Percentiles rank a stretch among this genome's conserved stretches.
Evolutionary conservation across 1,284 basidiomycete genomes (phyloP).

Genomic region (Marasmius sp.): DNA sequence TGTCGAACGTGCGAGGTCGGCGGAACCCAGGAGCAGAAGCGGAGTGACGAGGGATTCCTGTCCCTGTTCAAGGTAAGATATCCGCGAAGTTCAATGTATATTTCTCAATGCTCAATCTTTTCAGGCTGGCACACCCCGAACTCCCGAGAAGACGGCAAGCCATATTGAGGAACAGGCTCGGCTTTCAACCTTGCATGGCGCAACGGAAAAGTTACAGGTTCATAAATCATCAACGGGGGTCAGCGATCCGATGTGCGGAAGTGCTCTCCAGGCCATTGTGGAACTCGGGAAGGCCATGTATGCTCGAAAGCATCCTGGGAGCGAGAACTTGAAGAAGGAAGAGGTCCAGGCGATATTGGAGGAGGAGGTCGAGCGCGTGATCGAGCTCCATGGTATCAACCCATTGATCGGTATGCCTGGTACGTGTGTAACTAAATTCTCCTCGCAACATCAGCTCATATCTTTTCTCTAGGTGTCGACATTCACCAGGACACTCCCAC

Average conservation of each 20-base stretch:
- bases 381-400: background rate
- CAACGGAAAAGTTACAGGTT: conserved; percentile 27
- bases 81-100: too few relatives aligned
- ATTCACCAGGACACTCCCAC: conserved; percentile 32
- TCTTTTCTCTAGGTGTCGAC: conserved; percentile 26
- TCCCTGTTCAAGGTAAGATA: background rate
- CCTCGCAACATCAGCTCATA: too few relatives aligned
- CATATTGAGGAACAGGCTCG: too few relatives aligned
- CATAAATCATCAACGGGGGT: conserved; percentile 29
- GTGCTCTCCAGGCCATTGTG: conserved; percentile 9
- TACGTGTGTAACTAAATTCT: background rate
- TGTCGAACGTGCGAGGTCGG: conserved; percentile 25
- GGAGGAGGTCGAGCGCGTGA: background rate
- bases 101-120: too few relatives aligned
- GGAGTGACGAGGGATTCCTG: conserved; percentile 20
- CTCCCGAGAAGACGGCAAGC: background rate
- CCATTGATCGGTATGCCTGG: background rate
- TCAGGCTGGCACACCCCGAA: background rate
- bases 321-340: background rate
- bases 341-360: background rate
- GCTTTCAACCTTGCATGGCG: conserved; percentile 19
- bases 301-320: background rate
- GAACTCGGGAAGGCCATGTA: conserved; percentile 16
- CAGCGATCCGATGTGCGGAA: background rate
- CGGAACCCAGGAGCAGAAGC: conserved; percentile 18